These are phyloP conservation scores for Xylaria bambusicola DNA, from an alignment of 495 filamentous ascomycete species.

Conservation along the genomic window DNA sequence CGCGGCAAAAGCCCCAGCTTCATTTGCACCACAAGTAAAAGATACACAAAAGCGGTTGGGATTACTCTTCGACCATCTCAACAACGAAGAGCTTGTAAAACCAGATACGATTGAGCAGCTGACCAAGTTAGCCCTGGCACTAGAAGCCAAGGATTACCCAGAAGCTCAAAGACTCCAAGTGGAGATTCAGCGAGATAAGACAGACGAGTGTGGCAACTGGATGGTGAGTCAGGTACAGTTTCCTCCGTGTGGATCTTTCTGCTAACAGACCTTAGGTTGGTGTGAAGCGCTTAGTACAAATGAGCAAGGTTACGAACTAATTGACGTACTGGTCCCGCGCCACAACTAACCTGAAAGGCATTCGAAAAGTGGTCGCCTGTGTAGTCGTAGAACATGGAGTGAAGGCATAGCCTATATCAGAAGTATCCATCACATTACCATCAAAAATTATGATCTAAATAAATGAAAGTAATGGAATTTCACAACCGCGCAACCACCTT, in stretches of 20 bases:
- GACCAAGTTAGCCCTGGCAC: conserved; percentile 61
- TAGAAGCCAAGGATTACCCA: conserved; percentile 73
- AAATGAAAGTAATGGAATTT: neutral
- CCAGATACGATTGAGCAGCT: conserved; percentile 73
- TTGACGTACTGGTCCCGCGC: neutral
- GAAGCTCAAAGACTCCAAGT: conserved; percentile 74
- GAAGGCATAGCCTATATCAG: conserved; percentile 3
- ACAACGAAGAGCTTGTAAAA: conserved; percentile 88
- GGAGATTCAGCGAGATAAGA: conserved; percentile 79
- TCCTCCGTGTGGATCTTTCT: conserved; percentile 13
- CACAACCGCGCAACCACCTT: neutral
- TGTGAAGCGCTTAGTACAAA: conserved; percentile 86
- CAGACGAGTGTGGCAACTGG: conserved; percentile 87
- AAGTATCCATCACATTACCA: conserved; percentile 6
- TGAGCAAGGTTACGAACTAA: conserved; percentile 73
- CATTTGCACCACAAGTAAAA: conserved; percentile 81
- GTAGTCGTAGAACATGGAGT: neutral
- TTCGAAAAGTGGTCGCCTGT: neutral
- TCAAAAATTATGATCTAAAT: conserved; percentile 6
- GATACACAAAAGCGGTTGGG: conserved; percentile 91
- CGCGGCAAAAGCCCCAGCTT: conserved; percentile 74
- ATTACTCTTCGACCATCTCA: conserved; percentile 92
- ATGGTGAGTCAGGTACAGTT: conserved; percentile 68
- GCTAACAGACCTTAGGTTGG: conserved; percentile 64
- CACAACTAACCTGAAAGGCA: neutral